These are phyloP conservation scores for Aureobasidium sp. DNA, from an alignment of 2,329 filamentous ascomycete species.

Conservation along the genomic window DNA sequence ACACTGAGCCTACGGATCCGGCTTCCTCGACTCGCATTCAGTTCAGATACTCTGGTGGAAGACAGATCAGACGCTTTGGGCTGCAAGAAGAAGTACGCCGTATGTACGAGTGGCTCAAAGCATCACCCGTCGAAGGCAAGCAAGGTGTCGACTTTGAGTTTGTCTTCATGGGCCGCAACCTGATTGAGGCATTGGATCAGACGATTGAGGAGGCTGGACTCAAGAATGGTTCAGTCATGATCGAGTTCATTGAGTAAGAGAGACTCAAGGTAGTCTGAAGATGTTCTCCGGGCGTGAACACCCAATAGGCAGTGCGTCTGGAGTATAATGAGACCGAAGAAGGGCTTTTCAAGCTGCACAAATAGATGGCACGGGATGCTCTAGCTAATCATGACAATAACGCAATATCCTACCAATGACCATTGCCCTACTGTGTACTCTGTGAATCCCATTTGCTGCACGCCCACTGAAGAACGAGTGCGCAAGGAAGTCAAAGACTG, in stretches of 20 bases:
- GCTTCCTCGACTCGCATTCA: slow-evolving; percentile 79
- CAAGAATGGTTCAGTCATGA: slow-evolving; percentile 91
- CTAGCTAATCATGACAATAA: slow-evolving; percentile 4
- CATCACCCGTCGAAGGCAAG: slow-evolving; percentile 73
- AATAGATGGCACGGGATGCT: not conserved
- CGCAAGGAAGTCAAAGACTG: too few species aligned
- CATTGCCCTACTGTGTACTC: not conserved
- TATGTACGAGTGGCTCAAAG: slow-evolving; percentile 96
- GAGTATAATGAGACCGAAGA: not conserved
- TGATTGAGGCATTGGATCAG: slow-evolving; percentile 63
- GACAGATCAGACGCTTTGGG: slow-evolving; percentile 79
- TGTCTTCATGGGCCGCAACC: slow-evolving; percentile 76
- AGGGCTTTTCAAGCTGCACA: not conserved
- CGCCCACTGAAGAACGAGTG: not conserved
- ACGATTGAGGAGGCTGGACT: slow-evolving; percentile 75
- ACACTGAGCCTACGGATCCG: slow-evolving; percentile 69
- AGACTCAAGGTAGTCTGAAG: not conserved
- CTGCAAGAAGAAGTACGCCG: slow-evolving; percentile 67
- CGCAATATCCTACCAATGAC: not conserved
- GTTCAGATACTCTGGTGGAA: slow-evolving; percentile 76
- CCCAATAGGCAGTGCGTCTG: too few species aligned
- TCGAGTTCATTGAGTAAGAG: slow-evolving; percentile 56
- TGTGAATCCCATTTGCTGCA: too few species aligned
- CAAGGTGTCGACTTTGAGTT: slow-evolving; percentile 75
- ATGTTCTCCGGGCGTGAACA: not conserved